Percentiles rank a stretch among this genome's conserved stretches.
Evolutionary conservation across 345 rosid genomes (phyloP).

Genomic region (Mallotus nudiflorus): DNA sequence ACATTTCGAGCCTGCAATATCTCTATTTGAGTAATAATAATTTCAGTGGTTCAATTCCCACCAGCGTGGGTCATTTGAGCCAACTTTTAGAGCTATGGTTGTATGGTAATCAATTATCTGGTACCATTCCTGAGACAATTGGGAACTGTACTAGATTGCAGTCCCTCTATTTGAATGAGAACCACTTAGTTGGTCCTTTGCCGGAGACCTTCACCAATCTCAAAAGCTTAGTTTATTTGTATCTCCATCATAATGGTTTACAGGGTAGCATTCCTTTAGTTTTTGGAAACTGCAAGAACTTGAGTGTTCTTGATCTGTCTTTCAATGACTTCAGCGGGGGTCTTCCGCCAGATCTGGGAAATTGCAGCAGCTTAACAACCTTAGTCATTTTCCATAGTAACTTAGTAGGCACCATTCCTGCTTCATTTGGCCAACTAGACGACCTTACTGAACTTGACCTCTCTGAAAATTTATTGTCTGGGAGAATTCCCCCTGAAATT

Average conservation of each 20-base stretch:
- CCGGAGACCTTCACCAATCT: constrained; percentile 58
- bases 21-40: constrained; percentile 47
- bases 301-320: constrained; percentile 54
- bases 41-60: constrained; percentile 63
- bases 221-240: constrained; percentile 47
- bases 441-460: constrained; percentile 52
- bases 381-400: constrained; percentile 45
- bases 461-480: constrained; percentile 64
- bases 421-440: constrained; percentile 58
- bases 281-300: constrained; percentile 44
- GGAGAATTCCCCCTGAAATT: constrained; percentile 62
- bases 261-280: constrained; percentile 53
- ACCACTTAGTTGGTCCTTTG: constrained; percentile 55
- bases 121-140: constrained; percentile 60
- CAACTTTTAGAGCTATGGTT: constrained; percentile 39
- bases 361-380: constrained; percentile 49
- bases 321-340: constrained; percentile 56
- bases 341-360: constrained; percentile 56
- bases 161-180: constrained; percentile 42
- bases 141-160: constrained; percentile 56
- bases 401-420: constrained; percentile 62
- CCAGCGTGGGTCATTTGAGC: constrained; percentile 50
- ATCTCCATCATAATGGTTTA: constrained; percentile 41
- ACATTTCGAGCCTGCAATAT: constrained; percentile 30
- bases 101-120: constrained; percentile 51